phyloP scores from a whole-genome alignment of 2,329 filamentous ascomycete genomes.

The Graphiopsis chlorocephala region DNA sequence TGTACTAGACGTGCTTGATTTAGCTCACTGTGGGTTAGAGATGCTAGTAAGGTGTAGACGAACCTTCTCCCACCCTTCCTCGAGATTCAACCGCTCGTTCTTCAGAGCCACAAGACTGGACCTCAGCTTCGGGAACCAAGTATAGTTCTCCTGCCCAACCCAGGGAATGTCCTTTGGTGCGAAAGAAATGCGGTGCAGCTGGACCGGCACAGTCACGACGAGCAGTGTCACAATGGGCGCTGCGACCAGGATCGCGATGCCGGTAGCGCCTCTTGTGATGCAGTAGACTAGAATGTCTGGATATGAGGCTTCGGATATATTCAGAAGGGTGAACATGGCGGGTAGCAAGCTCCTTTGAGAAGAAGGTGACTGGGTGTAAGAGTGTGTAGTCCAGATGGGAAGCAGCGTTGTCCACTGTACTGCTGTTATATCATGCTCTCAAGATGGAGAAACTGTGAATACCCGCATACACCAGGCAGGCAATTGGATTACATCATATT shows the following conservation, averaged over 20 bases:
- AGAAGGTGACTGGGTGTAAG: neutral
- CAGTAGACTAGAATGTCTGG: neutral
- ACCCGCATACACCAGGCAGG: neutral
- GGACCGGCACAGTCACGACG: neutral
- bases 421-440: neutral
- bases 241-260: neutral
- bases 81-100: conserved; percentile 7
- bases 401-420: neutral
- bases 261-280: neutral
- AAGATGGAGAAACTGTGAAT: neutral
- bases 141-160: conserved; percentile 12
- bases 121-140: conserved; percentile 17
- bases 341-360: neutral
- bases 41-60: neutral
- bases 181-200: conserved; percentile 15
- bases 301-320: neutral
- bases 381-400: neutral
- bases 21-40: neutral
- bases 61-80: conserved; percentile 18
- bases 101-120: conserved; percentile 13
- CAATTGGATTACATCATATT: neutral
- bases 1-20: conserved; percentile 11
- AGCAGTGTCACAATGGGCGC: neutral
- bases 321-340: neutral
- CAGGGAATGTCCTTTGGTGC: conserved; percentile 17